Conservation (phyloP, 495 filamentous ascomycete species). For the Neurospora sp. region DNA sequence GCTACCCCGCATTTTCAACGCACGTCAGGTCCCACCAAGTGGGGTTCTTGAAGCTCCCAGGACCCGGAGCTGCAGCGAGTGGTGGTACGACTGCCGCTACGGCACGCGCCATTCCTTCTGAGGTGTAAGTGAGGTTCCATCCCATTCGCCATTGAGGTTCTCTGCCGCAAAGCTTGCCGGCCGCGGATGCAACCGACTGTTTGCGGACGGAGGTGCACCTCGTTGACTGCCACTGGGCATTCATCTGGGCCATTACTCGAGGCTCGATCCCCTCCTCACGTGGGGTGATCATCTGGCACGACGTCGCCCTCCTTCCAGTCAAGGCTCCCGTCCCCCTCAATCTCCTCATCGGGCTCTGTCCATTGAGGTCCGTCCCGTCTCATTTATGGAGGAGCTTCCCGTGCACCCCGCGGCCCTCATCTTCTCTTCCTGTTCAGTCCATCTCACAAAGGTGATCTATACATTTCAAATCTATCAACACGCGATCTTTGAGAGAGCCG, state of each 20-base stretch:
- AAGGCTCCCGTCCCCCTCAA: background rate
- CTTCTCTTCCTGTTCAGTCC: background rate
- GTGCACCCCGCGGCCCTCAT: background rate
- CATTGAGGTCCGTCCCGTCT: background rate
- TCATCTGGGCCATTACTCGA: background rate
- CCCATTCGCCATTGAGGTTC: background rate
- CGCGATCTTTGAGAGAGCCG: background rate
- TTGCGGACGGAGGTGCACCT: background rate
- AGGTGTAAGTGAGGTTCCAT: background rate
- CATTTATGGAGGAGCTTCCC: background rate
- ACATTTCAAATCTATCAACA: background rate
- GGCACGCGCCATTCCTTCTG: background rate
- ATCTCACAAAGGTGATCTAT: background rate
- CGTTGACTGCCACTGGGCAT: background rate
- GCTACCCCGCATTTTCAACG: constrained; percentile 10
- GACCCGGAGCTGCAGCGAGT: background rate
- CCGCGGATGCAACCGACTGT: background rate
- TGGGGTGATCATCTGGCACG: background rate
- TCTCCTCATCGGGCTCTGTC: background rate
- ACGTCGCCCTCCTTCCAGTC: background rate
- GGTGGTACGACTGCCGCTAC: background rate
- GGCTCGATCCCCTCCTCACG: background rate
- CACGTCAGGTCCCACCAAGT: background rate
- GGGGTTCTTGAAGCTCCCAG: background rate
- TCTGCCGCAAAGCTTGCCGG: background rate